These are phyloP conservation scores for Mycena rebaudengoi DNA, from an alignment of 768 basidiomycete genomes.

Conservation along the genomic window DNA sequence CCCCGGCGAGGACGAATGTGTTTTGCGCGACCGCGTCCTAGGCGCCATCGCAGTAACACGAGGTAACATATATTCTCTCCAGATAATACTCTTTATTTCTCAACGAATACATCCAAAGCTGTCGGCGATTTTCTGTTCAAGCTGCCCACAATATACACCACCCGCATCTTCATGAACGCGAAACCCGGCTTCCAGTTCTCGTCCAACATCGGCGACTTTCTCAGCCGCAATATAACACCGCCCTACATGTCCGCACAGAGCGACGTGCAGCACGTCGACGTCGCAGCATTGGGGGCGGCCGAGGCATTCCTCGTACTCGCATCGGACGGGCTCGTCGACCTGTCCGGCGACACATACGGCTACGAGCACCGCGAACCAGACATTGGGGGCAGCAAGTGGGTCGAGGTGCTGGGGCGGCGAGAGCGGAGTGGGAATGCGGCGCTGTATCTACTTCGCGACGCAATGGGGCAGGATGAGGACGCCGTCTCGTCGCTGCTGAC, in stretches of 20 bases:
- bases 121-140: constrained; percentile 66
- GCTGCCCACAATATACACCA: constrained; percentile 56
- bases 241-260: constrained; percentile 60
- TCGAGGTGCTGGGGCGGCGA: constrained; percentile 38
- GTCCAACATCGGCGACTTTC: constrained; percentile 48
- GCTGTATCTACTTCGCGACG: constrained; percentile 52
- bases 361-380: constrained; percentile 38
- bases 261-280: constrained; percentile 51
- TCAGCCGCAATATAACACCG: constrained; percentile 56
- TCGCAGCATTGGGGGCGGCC: constrained; percentile 31
- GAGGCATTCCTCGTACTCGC: constrained; percentile 55
- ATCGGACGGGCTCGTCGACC: constrained; percentile 61
- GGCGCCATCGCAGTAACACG: constrained; percentile 66
- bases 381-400: constrained; percentile 42
- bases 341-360: constrained; percentile 44
- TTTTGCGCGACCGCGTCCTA: constrained; percentile 56
- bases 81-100: background rate
- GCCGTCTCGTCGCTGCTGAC: constrained; percentile 56
- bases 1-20: constrained; percentile 53
- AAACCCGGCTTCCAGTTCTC: constrained; percentile 46
- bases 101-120: constrained; percentile 41
- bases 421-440: constrained; percentile 39
- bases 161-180: constrained; percentile 54
- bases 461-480: constrained; percentile 54
- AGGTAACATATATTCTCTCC: constrained; percentile 41